A percentile compares a stretch with the other conserved stretches of the same genome.
These are phyloP conservation scores for Aspergillus affinis DNA, from an alignment of 495 filamentous ascomycete species.

Conservation along the genomic window DNA sequence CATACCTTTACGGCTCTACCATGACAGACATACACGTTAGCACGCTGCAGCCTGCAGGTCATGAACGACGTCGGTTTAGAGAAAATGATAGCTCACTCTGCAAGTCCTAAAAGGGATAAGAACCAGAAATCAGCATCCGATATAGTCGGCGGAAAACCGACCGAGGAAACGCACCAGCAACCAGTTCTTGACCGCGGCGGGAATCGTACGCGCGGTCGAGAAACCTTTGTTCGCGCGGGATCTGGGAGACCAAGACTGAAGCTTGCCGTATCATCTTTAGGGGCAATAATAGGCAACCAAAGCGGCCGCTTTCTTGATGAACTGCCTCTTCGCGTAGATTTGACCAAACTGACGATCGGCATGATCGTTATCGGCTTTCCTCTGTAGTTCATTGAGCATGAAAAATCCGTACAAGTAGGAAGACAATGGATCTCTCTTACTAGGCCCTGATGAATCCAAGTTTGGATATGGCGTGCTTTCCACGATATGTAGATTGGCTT, in stretches of 20 bases:
- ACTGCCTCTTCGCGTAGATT: slow-evolving; percentile 36
- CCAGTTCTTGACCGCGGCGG: slow-evolving; percentile 53
- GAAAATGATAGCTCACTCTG: slow-evolving; percentile 39
- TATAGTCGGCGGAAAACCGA: no score
- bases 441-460: neutral
- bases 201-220: slow-evolving; percentile 47
- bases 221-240: slow-evolving; percentile 28
- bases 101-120: slow-evolving; percentile 42
- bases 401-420: neutral
- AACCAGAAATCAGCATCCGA: slow-evolving; percentile 15
- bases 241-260: slow-evolving; percentile 8
- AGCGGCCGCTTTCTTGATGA: slow-evolving; percentile 37
- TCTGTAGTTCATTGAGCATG: neutral
- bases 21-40: slow-evolving; percentile 17
- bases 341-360: slow-evolving; percentile 38
- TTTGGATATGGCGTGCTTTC: neutral
- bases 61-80: neutral
- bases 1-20: slow-evolving; percentile 53
- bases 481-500: neutral
- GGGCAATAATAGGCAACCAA: slow-evolving; percentile 49
- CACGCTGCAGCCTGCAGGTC: slow-evolving; percentile 7
- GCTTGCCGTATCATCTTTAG: slow-evolving; percentile 39
- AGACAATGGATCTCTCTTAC: neutral
- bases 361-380: slow-evolving; percentile 23
- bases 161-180: slow-evolving; percentile 52